Evolutionary conservation across 2,329 filamentous ascomycete genomes (phyloP), one percentile per base, ranked within the genome.

Genomic region (Grosmannia serpens): DNA sequence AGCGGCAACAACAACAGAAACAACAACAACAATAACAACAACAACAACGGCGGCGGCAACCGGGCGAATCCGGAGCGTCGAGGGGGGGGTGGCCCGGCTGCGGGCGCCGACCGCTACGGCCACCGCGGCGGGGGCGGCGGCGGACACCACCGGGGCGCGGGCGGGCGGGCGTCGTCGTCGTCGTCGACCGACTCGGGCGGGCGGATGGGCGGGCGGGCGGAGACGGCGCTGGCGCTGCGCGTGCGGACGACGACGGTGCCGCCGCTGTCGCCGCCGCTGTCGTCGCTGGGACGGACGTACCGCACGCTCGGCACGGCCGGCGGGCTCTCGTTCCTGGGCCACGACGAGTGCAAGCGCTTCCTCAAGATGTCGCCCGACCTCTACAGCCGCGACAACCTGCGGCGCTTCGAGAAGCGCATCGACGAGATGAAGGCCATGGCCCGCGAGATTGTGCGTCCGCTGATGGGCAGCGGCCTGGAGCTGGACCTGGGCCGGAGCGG

Each of bases 261-360:
- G 15, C 69, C 73, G 54, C 61, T 72, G 46, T 58, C 70, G 5
- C 74, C 77, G n/a, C 75, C 76, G 2, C 75, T 84, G 44, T 79
- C 83, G 1, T 78, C 82, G 20, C 70, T 83, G 1, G 90, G 90
- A 4, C 83, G 87, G 52, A 82, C 91, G 1, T 96, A 92, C 70
- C 83, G 89, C 49, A 80, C 87, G 2, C 77, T 96, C 10, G 91
- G 90, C 35, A 80, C 82, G 5, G 75, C 81, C 2, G 75, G 75
- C 4, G 75, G 82, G 0, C 71, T 78, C 11, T 77, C 79, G 0
- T 96, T 94, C 68, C 81, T 97, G 6, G 72, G 77, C 1, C 90
- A 92, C 69, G 91, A 96, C 64, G 91, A 96, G 63, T 87, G 92
- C 69, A 96, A 96, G 71, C 83, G 84, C 26, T 96, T 96, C 66